Evolutionary conservation across 306 rosid genomes (phyloP).

Genomic region (Gillenia trifoliata): DNA sequence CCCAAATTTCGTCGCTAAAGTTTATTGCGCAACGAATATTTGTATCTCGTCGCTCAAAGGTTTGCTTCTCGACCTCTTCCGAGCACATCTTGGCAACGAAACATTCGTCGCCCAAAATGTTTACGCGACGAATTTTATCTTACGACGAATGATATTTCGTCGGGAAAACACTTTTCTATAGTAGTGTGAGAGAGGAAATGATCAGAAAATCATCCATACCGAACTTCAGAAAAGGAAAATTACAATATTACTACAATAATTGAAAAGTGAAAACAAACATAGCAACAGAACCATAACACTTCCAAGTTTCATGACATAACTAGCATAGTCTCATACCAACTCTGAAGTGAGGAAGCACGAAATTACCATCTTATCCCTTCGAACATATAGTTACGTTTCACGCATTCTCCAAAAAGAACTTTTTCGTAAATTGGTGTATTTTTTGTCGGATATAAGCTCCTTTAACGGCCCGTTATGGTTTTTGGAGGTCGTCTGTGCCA

Average conservation of each 20-base stretch:
- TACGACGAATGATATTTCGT: too few relatives aligned
- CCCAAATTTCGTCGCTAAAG: too few relatives aligned
- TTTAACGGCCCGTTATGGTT: slow-evolving; percentile 17
- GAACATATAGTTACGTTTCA: background rate
- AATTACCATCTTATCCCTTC: background rate
- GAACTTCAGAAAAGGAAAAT: background rate
- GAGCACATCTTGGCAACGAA: too few relatives aligned
- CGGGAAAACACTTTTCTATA: too few relatives aligned
- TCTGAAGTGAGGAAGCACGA: background rate
- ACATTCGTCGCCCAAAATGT: too few relatives aligned
- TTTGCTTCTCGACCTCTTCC: too few relatives aligned
- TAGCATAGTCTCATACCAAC: background rate
- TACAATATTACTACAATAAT: background rate
- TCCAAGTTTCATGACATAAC: too few relatives aligned
- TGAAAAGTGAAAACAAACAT: background rate
- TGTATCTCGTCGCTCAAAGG: too few relatives aligned
- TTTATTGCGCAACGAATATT: too few relatives aligned
- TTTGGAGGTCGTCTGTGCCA: background rate
- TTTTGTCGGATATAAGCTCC: slow-evolving; percentile 10
- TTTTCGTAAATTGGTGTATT: slow-evolving; percentile 1
- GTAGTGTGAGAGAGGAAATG: background rate
- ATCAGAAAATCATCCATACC: background rate
- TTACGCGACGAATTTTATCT: too few relatives aligned
- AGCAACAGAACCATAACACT: background rate
- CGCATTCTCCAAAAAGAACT: slow-evolving; percentile 7